phyloP scores from a whole-genome alignment of 2,329 filamentous ascomycete genomes.

The Fusarium ambrosium region DNA sequence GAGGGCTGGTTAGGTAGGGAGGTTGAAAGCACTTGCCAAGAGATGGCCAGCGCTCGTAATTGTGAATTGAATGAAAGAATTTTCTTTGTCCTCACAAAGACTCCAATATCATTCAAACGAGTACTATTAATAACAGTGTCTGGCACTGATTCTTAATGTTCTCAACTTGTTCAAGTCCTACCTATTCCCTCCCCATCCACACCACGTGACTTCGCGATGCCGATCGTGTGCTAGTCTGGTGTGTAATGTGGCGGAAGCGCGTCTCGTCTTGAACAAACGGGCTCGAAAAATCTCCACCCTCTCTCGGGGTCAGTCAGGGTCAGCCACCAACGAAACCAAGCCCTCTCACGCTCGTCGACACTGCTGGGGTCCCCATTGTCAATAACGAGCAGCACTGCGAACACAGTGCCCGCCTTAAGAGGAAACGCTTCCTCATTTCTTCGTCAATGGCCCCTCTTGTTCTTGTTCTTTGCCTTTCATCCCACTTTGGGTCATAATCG shows the following conservation, averaged over 20 bases:
- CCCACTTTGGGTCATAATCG: slow-evolving; percentile 28
- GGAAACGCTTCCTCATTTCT: not conserved
- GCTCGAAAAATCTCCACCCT: slow-evolving; percentile 34
- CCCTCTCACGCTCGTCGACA: slow-evolving; percentile 11
- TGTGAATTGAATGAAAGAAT: not conserved
- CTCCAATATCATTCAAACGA: not conserved
- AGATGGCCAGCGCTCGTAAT: slow-evolving; percentile 10
- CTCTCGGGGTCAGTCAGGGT: not conserved
- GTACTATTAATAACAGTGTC: not conserved
- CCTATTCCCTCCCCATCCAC: not conserved
- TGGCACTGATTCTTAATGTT: not conserved
- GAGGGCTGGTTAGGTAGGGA: not conserved
- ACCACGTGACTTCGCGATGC: slow-evolving; percentile 47
- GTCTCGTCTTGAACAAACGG: slow-evolving; percentile 34
- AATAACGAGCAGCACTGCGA: slow-evolving; percentile 4
- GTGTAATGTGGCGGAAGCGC: slow-evolving; percentile 29
- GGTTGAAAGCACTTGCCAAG: slow-evolving; percentile 26
- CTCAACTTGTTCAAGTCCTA: not conserved
- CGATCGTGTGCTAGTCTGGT: slow-evolving; percentile 25
- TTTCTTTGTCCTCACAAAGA: slow-evolving; percentile 20
- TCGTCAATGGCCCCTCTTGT: not conserved
- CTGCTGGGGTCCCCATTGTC: slow-evolving; percentile 8
- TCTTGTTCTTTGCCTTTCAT: slow-evolving; percentile 21
- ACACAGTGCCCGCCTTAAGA: not conserved
- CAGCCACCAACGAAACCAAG: slow-evolving; percentile 4